These are phyloP conservation scores for Salix brachista DNA, from an alignment of 345 rosid species.

Conservation along the genomic window DNA sequence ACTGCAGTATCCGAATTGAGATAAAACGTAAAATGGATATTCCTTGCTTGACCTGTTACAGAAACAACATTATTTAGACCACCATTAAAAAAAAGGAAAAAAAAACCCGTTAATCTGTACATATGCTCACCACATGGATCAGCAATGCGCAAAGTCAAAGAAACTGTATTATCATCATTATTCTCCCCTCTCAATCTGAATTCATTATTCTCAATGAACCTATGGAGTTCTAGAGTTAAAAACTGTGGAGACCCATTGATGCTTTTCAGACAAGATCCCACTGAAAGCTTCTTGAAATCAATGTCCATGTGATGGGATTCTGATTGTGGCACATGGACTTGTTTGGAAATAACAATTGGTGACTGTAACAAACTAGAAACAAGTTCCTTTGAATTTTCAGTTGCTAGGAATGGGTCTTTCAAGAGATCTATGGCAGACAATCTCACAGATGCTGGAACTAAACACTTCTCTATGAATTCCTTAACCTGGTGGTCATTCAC, in stretches of 20 bases:
- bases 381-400: constrained; percentile 41
- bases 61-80: constrained; percentile 1
- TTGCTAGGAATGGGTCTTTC: constrained; percentile 57
- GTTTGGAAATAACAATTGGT: not conserved
- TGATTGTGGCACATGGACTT: constrained; percentile 30
- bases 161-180: constrained; percentile 40
- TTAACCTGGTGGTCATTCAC: constrained; percentile 67
- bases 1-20: constrained; percentile 66
- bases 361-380: constrained; percentile 47
- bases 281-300: constrained; percentile 45
- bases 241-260: constrained; percentile 31
- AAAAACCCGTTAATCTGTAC: not conserved
- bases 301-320: constrained; percentile 71
- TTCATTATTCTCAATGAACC: constrained; percentile 42
- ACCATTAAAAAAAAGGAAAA: not conserved
- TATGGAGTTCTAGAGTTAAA: constrained; percentile 46
- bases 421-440: constrained; percentile 75
- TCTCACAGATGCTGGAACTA: constrained; percentile 74
- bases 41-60: constrained; percentile 54
- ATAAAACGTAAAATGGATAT: constrained; percentile 66
- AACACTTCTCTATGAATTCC: constrained; percentile 78
- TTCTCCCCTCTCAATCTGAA: constrained; percentile 53
- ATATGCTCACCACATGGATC: constrained; percentile 46
- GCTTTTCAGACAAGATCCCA: constrained; percentile 44
- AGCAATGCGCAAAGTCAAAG: constrained; percentile 59